A percentile compares a stretch with the other conserved stretches of the same genome.
phyloP scores from a whole-genome alignment of 192 early-diverging fungal species.

The Piromyces sp. region DNA sequence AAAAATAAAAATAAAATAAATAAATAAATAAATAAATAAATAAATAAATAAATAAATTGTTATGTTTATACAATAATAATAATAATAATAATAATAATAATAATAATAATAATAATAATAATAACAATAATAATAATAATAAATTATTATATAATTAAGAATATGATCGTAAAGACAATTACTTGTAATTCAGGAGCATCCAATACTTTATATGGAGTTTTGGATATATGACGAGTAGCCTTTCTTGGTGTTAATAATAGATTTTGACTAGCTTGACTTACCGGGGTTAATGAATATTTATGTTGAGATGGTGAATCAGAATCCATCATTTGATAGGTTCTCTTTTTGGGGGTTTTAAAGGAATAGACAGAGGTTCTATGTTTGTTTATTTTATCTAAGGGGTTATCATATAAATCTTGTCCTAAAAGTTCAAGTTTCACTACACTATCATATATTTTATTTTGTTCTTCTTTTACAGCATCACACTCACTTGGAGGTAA shows the following conservation, averaged over 20 bases:
- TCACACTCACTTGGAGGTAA: neutral
- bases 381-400: neutral
- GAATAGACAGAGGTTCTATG: neutral
- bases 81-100: too few species aligned
- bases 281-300: constrained; percentile 30
- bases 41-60: too few species aligned
- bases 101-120: too few species aligned
- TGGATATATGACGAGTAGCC: constrained; percentile 42
- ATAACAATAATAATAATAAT: too few species aligned
- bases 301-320: neutral
- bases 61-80: too few species aligned
- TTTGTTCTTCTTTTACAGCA: neutral
- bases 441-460: neutral
- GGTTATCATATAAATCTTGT: neutral
- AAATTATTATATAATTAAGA: too few species aligned
- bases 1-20: too few species aligned
- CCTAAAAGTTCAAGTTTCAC: neutral
- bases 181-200: constrained; percentile 80
- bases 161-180: too few species aligned
- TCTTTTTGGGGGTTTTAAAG: neutral
- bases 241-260: constrained; percentile 30
- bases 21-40: too few species aligned
- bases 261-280: constrained; percentile 25
- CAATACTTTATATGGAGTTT: constrained; percentile 68
- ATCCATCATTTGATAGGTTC: neutral